These are phyloP conservation scores for Exophiala sideris DNA, from an alignment of 2,329 filamentous ascomycete species.

Conservation along the genomic window DNA sequence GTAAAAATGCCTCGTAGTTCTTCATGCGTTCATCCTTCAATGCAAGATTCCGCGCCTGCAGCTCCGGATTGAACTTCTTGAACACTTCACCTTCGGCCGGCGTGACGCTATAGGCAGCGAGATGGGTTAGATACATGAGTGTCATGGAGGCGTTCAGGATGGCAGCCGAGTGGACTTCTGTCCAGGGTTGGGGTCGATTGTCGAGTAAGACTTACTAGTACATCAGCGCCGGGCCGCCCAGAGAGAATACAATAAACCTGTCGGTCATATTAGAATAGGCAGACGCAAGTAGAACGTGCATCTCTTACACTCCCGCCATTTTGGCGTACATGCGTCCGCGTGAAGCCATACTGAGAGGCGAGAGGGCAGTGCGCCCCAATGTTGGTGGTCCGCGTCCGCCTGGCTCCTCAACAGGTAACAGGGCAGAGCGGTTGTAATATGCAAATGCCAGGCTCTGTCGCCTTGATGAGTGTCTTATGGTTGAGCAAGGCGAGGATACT, in stretches of 20 bases:
- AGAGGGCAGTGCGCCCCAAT: neutral
- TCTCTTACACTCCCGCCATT: slow-evolving; percentile 62
- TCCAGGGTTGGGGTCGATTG: slow-evolving; percentile 8
- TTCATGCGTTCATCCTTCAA: slow-evolving; percentile 70
- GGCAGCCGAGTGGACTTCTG: neutral
- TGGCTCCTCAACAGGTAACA: no score
- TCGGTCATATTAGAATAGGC: slow-evolving; percentile 7
- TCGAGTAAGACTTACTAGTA: slow-evolving; percentile 49
- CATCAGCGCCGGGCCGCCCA: slow-evolving; percentile 83
- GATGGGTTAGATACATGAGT: neutral
- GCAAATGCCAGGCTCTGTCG: no score
- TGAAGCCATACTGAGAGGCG: slow-evolving; percentile 27
- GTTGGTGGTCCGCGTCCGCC: no score
- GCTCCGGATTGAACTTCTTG: slow-evolving; percentile 84
- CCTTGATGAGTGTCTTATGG: neutral
- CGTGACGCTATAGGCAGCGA: slow-evolving; percentile 30
- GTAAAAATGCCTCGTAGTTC: slow-evolving; percentile 87
- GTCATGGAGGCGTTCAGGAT: neutral
- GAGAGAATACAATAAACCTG: slow-evolving; percentile 47
- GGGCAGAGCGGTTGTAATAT: no score
- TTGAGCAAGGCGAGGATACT: neutral
- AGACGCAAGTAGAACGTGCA: neutral
- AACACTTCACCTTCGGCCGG: slow-evolving; percentile 92
- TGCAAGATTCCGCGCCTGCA: slow-evolving; percentile 85
- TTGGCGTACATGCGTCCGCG: slow-evolving; percentile 56